Percentiles rank a stretch among this genome's conserved stretches.
Evolutionary conservation across 768 basidiomycete species (phyloP).

Genomic region (Termitomyces sp.): DNA sequence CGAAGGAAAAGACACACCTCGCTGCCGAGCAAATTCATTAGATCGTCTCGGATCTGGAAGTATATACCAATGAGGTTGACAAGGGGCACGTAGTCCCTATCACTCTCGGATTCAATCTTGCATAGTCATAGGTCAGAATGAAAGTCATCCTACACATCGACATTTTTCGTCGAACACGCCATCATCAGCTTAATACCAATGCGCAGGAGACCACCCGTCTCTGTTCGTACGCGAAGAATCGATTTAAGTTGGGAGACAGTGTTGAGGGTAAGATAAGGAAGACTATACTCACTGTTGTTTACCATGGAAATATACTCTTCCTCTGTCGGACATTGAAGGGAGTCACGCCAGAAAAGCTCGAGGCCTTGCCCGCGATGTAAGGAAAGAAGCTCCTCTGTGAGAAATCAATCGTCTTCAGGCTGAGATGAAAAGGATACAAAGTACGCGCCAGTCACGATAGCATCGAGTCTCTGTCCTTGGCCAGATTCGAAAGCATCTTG

Average conservation of each 20-base stretch:
- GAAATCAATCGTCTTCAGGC: neutral
- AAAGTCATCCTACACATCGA: conserved; percentile 44
- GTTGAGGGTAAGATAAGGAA: neutral
- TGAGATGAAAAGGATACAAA: neutral
- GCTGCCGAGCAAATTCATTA: conserved; percentile 89
- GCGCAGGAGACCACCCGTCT: conserved; percentile 91
- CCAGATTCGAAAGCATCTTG: conserved; percentile 11
- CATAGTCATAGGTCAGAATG: neutral
- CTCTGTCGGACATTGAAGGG: conserved; percentile 86
- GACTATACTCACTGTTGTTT: conserved; percentile 69
- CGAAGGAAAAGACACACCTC: conserved; percentile 45
- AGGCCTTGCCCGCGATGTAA: conserved; percentile 94
- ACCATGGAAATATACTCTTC: conserved; percentile 96
- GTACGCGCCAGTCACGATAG: conserved; percentile 67
- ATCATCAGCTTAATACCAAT: conserved; percentile 96
- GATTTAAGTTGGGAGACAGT: too few species aligned
- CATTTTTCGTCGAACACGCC: conserved; percentile 71
- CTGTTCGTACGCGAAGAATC: conserved; percentile 38
- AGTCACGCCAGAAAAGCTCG: conserved; percentile 93
- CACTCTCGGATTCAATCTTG: neutral
- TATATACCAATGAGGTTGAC: conserved; percentile 94
- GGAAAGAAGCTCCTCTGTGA: conserved; percentile 63
- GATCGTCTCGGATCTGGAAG: conserved; percentile 96
- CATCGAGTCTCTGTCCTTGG: conserved; percentile 50
- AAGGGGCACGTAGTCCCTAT: conserved; percentile 85